These are phyloP conservation scores for Malus sieversii DNA, from an alignment of 306 rosid species.

Conservation along the genomic window DNA sequence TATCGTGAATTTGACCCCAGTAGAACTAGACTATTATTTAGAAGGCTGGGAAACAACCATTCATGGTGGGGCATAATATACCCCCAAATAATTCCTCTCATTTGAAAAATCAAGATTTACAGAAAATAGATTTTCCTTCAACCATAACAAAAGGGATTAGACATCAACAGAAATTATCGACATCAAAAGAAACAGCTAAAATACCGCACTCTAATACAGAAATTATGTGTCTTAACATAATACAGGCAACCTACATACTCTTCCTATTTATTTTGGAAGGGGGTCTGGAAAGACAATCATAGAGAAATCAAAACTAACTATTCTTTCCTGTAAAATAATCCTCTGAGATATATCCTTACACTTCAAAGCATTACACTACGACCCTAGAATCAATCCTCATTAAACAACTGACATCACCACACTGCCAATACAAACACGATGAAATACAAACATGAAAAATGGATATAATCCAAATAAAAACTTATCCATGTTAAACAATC, in stretches of 20 bases:
- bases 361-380: background rate
- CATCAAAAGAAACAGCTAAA: background rate
- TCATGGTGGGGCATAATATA: too few species aligned
- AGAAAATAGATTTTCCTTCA: background rate
- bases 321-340: background rate
- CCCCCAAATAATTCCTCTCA: too few species aligned
- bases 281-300: background rate
- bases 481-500: background rate
- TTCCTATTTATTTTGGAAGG: background rate
- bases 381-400: background rate
- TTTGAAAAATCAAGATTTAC: background rate
- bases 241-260: background rate
- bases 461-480: background rate
- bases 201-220: background rate
- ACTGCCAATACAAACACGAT: background rate
- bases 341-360: background rate
- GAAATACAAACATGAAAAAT: background rate
- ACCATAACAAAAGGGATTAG: background rate
- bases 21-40: too few species aligned
- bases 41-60: too few species aligned
- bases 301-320: background rate
- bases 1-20: too few species aligned
- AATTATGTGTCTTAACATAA: background rate
- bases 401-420: background rate
- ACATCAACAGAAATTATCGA: background rate